Conservation (phyloP, 495 filamentous ascomycete genomes). For the Aspergillus bridgeri region DNA sequence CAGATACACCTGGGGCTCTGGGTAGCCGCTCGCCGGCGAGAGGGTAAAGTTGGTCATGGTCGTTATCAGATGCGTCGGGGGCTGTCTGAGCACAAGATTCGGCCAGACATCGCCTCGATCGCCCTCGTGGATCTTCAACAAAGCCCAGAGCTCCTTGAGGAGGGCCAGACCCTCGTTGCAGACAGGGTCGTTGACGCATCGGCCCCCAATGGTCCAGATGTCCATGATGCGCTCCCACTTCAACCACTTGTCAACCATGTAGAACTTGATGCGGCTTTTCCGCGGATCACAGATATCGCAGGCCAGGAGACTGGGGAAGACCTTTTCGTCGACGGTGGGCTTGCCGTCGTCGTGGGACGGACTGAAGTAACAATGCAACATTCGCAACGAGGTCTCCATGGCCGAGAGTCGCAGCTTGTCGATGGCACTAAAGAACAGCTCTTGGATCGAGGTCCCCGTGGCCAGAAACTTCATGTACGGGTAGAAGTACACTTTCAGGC, state of each 20-base stretch:
- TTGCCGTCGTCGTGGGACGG: background rate
- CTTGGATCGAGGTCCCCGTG: background rate
- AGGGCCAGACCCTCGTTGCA: background rate
- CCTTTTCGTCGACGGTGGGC: background rate
- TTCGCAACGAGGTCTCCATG: background rate
- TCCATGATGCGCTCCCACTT: background rate
- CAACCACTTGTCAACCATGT: background rate
- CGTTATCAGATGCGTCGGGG: background rate
- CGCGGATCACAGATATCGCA: background rate
- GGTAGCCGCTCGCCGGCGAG: constrained; percentile 2
- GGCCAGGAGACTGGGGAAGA: background rate
- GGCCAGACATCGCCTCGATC: background rate
- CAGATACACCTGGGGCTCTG: constrained; percentile 21
- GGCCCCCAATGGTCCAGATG: constrained; percentile 7
- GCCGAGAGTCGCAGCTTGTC: background rate
- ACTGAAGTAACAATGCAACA: background rate
- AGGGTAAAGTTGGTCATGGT: constrained; percentile 15
- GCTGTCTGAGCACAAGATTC: background rate
- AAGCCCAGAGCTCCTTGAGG: constrained; percentile 1
- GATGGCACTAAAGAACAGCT: background rate
- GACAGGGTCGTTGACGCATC: background rate
- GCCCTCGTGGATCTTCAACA: background rate
- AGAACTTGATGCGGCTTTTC: constrained; percentile 5
- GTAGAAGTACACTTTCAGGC: constrained; percentile 4
- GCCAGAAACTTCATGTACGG: background rate